phyloP scores from a whole-genome alignment of 371 early-diverging fungal genomes.

The Capillidium rhysosporum region DNA sequence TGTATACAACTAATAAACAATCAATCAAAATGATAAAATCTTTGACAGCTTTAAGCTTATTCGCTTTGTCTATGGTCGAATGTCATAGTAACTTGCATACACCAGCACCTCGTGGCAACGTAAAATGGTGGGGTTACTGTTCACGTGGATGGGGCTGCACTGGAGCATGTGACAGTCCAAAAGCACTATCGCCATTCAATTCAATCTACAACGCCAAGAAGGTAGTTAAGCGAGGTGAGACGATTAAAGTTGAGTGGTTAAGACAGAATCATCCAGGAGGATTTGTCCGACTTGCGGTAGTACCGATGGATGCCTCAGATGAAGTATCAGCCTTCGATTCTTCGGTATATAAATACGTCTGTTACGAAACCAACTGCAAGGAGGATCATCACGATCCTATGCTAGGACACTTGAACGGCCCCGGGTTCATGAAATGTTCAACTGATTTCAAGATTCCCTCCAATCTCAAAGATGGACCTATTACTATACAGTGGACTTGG shows the following conservation, averaged over 20 bases:
- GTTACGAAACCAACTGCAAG: slow-evolving; percentile 29
- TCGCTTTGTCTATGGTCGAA: background rate
- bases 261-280: slow-evolving; percentile 39
- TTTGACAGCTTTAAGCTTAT: too few species aligned
- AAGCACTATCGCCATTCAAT: background rate
- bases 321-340: slow-evolving; percentile 24
- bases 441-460: slow-evolving; percentile 23
- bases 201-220: background rate
- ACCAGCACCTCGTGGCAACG: slow-evolving; percentile 1
- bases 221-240: slow-evolving; percentile 17
- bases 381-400: slow-evolving; percentile 9
- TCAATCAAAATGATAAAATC: too few species aligned
- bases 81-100: slow-evolving; percentile 2
- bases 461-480: slow-evolving; percentile 24
- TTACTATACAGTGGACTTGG: slow-evolving; percentile 37
- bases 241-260: slow-evolving; percentile 22
- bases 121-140: slow-evolving; percentile 2
- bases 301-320: slow-evolving; percentile 26
- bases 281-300: slow-evolving; percentile 31
- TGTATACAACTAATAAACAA: too few species aligned
- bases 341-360: slow-evolving; percentile 22
- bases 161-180: background rate
- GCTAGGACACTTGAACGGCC: slow-evolving; percentile 15
- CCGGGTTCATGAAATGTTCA: slow-evolving; percentile 19
- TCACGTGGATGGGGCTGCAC: background rate